Evolutionary conservation across 305 asterid species (phyloP).

Genomic region (Rubia tinctorum): DNA sequence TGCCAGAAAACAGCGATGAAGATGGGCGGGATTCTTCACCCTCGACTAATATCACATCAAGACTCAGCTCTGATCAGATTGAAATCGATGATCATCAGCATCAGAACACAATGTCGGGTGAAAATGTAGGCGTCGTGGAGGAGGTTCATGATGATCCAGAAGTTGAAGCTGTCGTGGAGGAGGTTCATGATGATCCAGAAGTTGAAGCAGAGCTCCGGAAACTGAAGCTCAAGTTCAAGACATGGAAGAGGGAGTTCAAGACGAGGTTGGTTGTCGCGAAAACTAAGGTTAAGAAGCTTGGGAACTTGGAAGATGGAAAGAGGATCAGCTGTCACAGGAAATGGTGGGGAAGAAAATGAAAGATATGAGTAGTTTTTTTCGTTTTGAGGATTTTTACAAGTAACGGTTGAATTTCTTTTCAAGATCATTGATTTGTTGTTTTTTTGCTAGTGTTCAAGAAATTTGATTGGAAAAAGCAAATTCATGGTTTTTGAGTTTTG

Average conservation of each 20-base stretch:
- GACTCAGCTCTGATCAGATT: constrained; percentile 11
- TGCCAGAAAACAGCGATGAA: constrained; percentile 18
- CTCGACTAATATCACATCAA: constrained; percentile 10
- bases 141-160: constrained; percentile 17
- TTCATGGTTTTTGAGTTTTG: not conserved
- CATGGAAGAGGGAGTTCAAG: constrained; percentile 67
- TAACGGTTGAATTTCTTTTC: not conserved
- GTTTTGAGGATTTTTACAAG: not conserved
- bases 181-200: constrained; percentile 13
- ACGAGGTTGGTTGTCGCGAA: constrained; percentile 44
- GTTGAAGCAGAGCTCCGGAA: constrained; percentile 42
- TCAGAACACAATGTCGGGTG: constrained; percentile 13
- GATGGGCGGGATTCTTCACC: constrained; percentile 6
- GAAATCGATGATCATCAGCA: not conserved
- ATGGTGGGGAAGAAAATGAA: constrained; percentile 34
- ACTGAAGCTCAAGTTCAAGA: constrained; percentile 45
- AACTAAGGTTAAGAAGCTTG: constrained; percentile 39
- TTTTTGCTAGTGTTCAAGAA: not conserved
- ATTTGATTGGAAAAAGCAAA: not conserved
- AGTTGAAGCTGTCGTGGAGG: constrained; percentile 20
- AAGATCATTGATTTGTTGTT: not conserved
- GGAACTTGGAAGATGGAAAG: constrained; percentile 27
- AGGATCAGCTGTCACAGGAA: constrained; percentile 24
- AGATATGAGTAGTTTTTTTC: not conserved
- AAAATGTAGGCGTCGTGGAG: constrained; percentile 20